phyloP scores from a whole-genome alignment of 176 grass and related monocot species.

The Calamus simplicifolius region DNA sequence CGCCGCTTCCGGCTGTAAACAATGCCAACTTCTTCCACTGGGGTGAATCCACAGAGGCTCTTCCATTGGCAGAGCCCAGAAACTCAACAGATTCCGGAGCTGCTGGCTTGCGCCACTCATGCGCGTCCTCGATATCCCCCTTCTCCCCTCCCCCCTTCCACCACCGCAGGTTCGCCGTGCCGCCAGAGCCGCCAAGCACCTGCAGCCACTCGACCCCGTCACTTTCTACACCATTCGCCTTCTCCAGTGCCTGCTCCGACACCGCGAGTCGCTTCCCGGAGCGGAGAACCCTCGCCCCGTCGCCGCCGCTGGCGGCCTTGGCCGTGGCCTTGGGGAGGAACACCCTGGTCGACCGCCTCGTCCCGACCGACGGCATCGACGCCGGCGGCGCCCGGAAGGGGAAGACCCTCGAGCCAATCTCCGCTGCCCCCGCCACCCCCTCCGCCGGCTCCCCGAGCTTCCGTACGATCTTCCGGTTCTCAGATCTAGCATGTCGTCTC shows the following conservation, averaged over 20 bases:
- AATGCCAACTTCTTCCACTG: slow-evolving; percentile 31
- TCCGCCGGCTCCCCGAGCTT: not conserved
- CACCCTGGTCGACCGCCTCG: slow-evolving; percentile 62
- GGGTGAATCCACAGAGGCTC: slow-evolving; percentile 1
- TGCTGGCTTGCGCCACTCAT: not conserved
- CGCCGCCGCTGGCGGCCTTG: not conserved
- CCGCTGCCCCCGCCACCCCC: slow-evolving; percentile 10
- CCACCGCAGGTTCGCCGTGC: no score
- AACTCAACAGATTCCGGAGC: not conserved
- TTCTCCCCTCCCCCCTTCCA: no score
- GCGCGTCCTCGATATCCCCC: no score
- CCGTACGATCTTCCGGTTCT: slow-evolving; percentile 14
- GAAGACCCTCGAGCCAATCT: slow-evolving; percentile 4
- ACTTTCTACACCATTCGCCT: slow-evolving; percentile 10
- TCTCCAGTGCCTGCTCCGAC: not conserved
- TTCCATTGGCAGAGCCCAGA: no score
- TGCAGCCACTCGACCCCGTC: slow-evolving; percentile 4
- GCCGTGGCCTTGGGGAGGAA: slow-evolving; percentile 56
- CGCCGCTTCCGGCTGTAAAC: slow-evolving; percentile 71
- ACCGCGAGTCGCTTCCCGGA: slow-evolving; percentile 52
- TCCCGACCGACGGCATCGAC: slow-evolving; percentile 69
- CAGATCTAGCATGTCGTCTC: slow-evolving; percentile 29
- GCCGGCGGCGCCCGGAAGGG: slow-evolving; percentile 8
- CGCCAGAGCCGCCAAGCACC: not conserved
- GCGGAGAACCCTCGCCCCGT: slow-evolving; percentile 25